These are phyloP conservation scores for Paracoccidioides lutzii DNA, from an alignment of 2,329 filamentous ascomycete genomes.

Conservation along the genomic window DNA sequence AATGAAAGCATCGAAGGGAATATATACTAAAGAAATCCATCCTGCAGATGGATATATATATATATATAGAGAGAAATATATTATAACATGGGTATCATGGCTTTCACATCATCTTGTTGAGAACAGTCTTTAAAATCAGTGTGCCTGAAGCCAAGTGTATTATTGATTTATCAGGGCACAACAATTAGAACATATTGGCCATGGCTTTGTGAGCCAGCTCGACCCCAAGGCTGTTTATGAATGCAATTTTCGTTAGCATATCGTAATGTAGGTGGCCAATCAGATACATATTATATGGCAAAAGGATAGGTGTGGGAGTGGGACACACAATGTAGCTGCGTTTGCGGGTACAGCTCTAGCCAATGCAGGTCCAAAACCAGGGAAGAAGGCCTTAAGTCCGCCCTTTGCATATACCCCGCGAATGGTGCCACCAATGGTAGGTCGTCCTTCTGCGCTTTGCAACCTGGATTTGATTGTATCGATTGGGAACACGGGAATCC, in stretches of 20 bases:
- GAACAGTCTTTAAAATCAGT: background rate
- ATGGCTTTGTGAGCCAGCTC: constrained; percentile 40
- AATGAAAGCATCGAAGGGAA: background rate
- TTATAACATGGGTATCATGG: background rate
- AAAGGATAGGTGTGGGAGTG: background rate
- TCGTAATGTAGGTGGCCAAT: background rate
- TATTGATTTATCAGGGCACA: background rate
- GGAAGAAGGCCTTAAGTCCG: constrained; percentile 88
- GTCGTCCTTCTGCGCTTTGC: constrained; percentile 78
- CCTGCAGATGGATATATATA: background rate
- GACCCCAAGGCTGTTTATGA: constrained; percentile 30
- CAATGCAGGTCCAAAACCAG: constrained; percentile 84
- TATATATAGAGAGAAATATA: background rate
- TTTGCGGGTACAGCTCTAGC: constrained; percentile 91
- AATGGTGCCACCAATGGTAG: constrained; percentile 68
- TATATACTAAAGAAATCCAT: no score
- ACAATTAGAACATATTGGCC: constrained; percentile 33
- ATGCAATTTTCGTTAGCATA: constrained; percentile 7
- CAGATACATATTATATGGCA: background rate
- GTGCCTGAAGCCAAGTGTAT: background rate
- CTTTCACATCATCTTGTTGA: background rate
- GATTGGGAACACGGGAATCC: constrained; percentile 95
- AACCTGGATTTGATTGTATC: constrained; percentile 92
- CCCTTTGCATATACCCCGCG: constrained; percentile 70
- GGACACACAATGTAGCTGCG: constrained; percentile 67